A percentile compares a stretch with the other conserved stretches of the same genome.
phyloP scores from a whole-genome alignment of 345 rosid genomes.

The Durio zibethinus region DNA sequence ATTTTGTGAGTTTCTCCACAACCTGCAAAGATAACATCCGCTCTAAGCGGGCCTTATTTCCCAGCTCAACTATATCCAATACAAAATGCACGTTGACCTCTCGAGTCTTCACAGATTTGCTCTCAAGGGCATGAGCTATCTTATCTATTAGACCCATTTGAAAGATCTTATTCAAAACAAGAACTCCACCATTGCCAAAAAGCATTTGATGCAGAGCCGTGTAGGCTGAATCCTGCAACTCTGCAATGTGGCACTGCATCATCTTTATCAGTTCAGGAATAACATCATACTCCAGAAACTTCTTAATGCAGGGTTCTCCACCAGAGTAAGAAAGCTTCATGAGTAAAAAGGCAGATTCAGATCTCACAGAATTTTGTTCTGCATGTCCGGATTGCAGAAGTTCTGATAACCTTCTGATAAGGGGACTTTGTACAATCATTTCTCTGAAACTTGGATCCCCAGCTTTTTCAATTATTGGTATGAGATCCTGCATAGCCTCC shows the following conservation, averaged over 20 bases:
- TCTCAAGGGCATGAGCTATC: conserved; percentile 22
- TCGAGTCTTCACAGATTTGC: conserved; percentile 16
- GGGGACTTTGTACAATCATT: conserved; percentile 27
- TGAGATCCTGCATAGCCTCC: conserved; percentile 32
- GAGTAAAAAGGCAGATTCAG: conserved; percentile 28
- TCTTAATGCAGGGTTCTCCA: conserved; percentile 28
- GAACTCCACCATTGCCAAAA: conserved; percentile 25
- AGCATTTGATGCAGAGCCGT: conserved; percentile 29
- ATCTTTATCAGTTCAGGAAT: conserved; percentile 26
- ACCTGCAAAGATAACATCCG: conserved; percentile 21
- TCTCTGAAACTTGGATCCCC: conserved; percentile 24
- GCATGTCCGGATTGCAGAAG: conserved; percentile 18
- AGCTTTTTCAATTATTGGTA: conserved; percentile 32
- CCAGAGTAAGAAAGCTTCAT: conserved; percentile 32
- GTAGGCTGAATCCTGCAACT: conserved; percentile 32
- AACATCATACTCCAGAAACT: conserved; percentile 22
- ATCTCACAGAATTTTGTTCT: conserved; percentile 23
- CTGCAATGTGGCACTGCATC: conserved; percentile 28
- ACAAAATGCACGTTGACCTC: conserved; percentile 25
- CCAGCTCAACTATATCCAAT: conserved; percentile 27
- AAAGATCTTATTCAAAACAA: conserved; percentile 20
- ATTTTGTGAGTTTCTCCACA: conserved; percentile 31
- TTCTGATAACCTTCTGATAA: conserved; percentile 24
- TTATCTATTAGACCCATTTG: conserved; percentile 20
- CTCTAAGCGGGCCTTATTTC: conserved; percentile 23